A percentile compares a stretch with the other conserved stretches of the same genome.
phyloP scores from a whole-genome alignment of 495 filamentous ascomycete species.

The Hypoxylon lienhwacheense region DNA sequence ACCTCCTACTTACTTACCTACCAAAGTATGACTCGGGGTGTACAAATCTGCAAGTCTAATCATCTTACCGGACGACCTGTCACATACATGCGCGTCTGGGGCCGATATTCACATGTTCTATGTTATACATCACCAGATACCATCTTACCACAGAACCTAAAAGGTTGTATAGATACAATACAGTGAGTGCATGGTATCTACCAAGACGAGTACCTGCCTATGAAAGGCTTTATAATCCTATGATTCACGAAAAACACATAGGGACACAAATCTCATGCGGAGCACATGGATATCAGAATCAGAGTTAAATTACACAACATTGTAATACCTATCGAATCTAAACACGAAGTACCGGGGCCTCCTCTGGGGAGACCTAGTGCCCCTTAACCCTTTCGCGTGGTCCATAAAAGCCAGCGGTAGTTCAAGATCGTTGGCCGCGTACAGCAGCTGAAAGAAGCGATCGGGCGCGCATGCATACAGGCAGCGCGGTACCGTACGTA shows the following conservation, averaged over 20 bases:
- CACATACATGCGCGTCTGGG: constrained; percentile 21
- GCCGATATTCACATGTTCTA: constrained; percentile 8
- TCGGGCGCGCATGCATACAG: constrained; percentile 1
- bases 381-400: not conserved
- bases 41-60: constrained; percentile 18
- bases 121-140: not conserved
- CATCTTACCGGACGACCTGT: constrained; percentile 26
- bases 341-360: not conserved
- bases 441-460: constrained; percentile 9
- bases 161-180: not conserved
- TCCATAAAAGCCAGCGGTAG: not conserved
- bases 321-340: not conserved
- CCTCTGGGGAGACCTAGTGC: not conserved
- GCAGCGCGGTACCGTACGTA: not conserved
- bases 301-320: not conserved
- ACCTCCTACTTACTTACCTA: not conserved
- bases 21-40: constrained; percentile 8
- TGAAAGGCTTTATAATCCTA: no score
- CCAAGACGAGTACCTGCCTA: no score
- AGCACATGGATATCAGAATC: no score
- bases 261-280: no score
- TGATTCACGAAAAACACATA: no score
- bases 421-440: constrained; percentile 1
- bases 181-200: not conserved
- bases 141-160: not conserved